Evolutionary conservation across 2,329 filamentous ascomycete genomes (phyloP).

Genomic region (Lachnellula hyalina): DNA sequence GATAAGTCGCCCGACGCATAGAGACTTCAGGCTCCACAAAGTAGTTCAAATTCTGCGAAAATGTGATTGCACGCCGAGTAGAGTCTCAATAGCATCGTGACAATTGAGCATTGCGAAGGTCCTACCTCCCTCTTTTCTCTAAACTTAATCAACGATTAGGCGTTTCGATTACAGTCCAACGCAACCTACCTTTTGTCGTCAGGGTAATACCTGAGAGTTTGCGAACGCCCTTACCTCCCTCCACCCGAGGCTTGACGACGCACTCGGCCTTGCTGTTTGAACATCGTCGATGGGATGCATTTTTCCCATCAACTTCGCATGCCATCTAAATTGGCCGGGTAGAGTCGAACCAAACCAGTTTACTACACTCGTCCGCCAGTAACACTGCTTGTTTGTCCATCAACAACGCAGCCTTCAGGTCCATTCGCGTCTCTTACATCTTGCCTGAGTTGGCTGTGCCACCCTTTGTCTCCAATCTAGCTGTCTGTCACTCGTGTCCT

Average conservation of each 20-base stretch:
- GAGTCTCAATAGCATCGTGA: conserved; percentile 19
- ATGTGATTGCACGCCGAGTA: conserved; percentile 14
- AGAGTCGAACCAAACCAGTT: background rate
- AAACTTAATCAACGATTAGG: conserved; percentile 3
- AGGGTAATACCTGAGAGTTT: conserved; percentile 4
- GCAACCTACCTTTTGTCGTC: conserved; percentile 15
- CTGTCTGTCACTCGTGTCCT: no score
- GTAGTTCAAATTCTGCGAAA: conserved; percentile 13
- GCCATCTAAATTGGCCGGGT: conserved; percentile 30
- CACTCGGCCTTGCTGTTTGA: conserved; percentile 34
- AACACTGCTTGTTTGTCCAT: conserved; percentile 11
- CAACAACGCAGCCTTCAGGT: background rate
- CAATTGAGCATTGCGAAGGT: conserved; percentile 16
- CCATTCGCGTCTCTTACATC: no score
- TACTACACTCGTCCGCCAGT: conserved; percentile 10
- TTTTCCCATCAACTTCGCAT: conserved; percentile 32
- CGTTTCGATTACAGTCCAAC: conserved; percentile 10
- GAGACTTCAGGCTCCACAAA: conserved; percentile 7
- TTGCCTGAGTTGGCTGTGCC: no score
- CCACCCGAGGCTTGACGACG: conserved; percentile 37
- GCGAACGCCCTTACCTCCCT: conserved; percentile 27
- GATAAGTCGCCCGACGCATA: conserved; percentile 18
- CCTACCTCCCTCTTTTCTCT: conserved; percentile 9
- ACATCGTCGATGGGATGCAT: conserved; percentile 32
- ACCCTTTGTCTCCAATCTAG: no score